Conservation (phyloP, 495 filamentous ascomycete genomes). For the Clavariopsis aquatica region DNA sequence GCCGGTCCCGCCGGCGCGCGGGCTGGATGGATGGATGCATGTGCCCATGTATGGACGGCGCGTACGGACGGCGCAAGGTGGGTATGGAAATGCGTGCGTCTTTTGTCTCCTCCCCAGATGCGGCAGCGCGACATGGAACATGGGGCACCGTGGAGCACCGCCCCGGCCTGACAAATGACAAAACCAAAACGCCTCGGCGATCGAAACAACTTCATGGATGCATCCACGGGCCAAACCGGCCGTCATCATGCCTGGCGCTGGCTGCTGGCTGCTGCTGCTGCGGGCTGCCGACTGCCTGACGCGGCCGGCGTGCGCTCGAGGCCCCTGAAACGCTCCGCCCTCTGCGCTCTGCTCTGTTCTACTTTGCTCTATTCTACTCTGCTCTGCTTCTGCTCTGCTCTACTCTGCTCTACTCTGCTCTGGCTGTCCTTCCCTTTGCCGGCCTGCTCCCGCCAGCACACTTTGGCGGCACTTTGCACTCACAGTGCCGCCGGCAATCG, state of each 20-base stretch:
- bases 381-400: no score
- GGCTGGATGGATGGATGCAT: not conserved
- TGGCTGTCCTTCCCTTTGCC: no score
- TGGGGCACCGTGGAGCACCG: not conserved
- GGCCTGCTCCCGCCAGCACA: not conserved
- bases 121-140: no score
- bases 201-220: constrained; percentile 17
- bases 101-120: no score
- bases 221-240: not conserved
- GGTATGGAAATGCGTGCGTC: no score
- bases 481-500: constrained; percentile 11
- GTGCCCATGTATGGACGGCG: no score
- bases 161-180: constrained; percentile 24
- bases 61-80: no score
- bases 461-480: not conserved
- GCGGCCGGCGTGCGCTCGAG: not conserved
- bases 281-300: not conserved
- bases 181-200: constrained; percentile 21
- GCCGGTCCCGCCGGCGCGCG: not conserved
- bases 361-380: no score
- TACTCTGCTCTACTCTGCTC: no score
- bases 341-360: no score
- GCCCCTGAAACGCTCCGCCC: not conserved
- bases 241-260: constrained; percentile 5
- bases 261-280: no score